phyloP scores from a whole-genome alignment of 805 yeast species.

The Wickerhamia fluorescens region DNA sequence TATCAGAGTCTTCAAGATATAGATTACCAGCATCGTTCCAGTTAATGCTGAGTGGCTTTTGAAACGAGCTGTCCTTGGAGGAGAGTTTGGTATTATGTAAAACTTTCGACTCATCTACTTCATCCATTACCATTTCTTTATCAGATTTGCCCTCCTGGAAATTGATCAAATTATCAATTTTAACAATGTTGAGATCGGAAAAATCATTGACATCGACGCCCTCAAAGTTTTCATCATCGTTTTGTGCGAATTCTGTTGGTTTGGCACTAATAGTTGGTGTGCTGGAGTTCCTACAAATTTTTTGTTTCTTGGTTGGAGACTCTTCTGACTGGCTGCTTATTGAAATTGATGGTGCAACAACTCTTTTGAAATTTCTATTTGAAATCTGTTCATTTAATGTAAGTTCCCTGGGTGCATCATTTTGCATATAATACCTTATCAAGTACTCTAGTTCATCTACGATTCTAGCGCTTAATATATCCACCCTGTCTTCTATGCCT shows the following conservation, averaged over 20 bases:
- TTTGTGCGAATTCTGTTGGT: not conserved
- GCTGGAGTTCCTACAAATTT: slow-evolving; percentile 2
- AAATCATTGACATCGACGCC: slow-evolving; percentile 28
- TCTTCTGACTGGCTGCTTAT: no score
- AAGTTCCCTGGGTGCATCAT: slow-evolving; percentile 9
- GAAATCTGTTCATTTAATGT: no score
- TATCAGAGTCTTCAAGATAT: slow-evolving; percentile 21
- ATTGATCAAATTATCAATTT: slow-evolving; percentile 32
- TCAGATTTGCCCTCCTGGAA: slow-evolving; percentile 10
- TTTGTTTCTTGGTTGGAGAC: slow-evolving; percentile 12
- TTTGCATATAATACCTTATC: slow-evolving; percentile 36
- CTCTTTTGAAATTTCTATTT: no score
- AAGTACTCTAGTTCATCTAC: slow-evolving; percentile 60
- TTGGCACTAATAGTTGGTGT: not conserved
- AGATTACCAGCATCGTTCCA: slow-evolving; percentile 35
- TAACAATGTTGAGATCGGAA: slow-evolving; percentile 31
- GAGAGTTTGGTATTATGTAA: slow-evolving; percentile 1
- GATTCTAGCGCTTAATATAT: slow-evolving; percentile 62
- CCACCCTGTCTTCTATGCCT: slow-evolving; percentile 36
- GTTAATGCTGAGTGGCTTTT: slow-evolving; percentile 32
- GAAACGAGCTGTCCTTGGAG: slow-evolving; percentile 25
- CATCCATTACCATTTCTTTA: not conserved
- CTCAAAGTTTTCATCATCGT: slow-evolving; percentile 11
- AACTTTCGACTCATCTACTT: not conserved
- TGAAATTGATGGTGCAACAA: no score